phyloP scores from a whole-genome alignment of 345 rosid genomes.

The Psidium friedrichsthalianum region DNA sequence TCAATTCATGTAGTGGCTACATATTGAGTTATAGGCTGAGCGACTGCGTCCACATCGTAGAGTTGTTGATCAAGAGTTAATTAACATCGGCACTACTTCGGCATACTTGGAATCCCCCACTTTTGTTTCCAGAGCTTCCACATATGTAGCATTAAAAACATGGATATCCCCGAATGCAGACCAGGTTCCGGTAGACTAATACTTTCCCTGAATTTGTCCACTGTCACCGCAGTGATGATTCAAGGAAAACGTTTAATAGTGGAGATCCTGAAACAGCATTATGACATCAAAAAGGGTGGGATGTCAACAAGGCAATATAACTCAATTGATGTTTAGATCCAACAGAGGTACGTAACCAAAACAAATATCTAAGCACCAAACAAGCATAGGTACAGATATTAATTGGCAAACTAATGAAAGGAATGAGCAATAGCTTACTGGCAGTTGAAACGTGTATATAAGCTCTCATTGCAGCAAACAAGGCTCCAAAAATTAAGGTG shows the following conservation, averaged over 20 bases:
- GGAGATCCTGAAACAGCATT: not conserved
- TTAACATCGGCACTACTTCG: too few relatives aligned
- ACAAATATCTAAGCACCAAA: not conserved
- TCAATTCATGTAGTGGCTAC: too few relatives aligned
- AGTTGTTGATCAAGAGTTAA: too few relatives aligned
- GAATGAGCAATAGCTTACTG: not conserved
- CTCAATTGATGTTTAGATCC: not conserved
- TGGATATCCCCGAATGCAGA: slow-evolving; percentile 75
- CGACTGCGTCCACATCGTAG: too few relatives aligned
- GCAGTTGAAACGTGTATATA: too few relatives aligned
- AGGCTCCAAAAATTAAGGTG: too few relatives aligned
- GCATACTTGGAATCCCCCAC: slow-evolving; percentile 69
- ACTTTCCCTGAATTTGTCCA: slow-evolving; percentile 70
- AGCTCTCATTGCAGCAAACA: too few relatives aligned
- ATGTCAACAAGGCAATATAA: not conserved
- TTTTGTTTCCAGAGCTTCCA: slow-evolving; percentile 31
- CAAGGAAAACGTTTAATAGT: not conserved
- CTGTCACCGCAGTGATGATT: slow-evolving; percentile 24
- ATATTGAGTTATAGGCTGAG: too few relatives aligned
- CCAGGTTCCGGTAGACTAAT: slow-evolving; percentile 79
- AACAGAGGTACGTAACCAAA: not conserved
- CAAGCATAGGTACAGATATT: not conserved
- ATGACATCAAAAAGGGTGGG: not conserved
- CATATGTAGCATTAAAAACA: slow-evolving; percentile 46
- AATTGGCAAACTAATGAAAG: not conserved